Evolutionary conservation across 2,329 filamentous ascomycete species (phyloP), one percentile per base, ranked within the genome.

Genomic region (Xylaria sp.): DNA sequence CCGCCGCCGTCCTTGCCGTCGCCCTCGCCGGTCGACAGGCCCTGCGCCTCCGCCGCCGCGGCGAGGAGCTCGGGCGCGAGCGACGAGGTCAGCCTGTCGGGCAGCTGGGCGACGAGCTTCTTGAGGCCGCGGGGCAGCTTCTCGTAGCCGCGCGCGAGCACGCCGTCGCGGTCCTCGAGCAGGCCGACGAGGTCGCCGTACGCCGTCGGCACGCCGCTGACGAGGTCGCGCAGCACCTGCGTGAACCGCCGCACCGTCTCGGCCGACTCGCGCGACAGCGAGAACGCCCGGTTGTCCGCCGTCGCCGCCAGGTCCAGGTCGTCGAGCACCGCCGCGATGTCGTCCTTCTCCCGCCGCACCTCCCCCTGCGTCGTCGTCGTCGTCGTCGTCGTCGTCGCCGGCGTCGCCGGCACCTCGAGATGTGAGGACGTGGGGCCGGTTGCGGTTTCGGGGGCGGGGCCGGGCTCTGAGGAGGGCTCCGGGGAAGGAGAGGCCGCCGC

Each of bases 141-240:
- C 52, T 86, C 83, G 66, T 82, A 88, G 54, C 78, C 79, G 52
- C 78, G 78, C 39, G 78, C 76, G n/a, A 88, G 75, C n/a, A 79
- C 75, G 54, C 81, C 80, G 66, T 87, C 82, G 56, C 79, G 79
- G 67, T 87, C 83, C 54, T 86, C 82, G 40, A 88, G 72, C 19
- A 88, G 78, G 13, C 69, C 66, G 2, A 78, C 85, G n/a, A 99
- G 86, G 70, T 99, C 94, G 67, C 89, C 82, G 72, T 95, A 96
- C 2, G 94, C 94, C 0, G 93, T 97, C 2, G 94, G 94, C 1
- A 91, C 94, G 57, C 94, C 94, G 69, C 92, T 92, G 66, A 94
- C 84, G 16, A 97, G 83, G 70, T 99, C 94, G 69, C 93, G 94
- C 68, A 99, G 89, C 29, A 97, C 87, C 51, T 92, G 79, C 1